Base-by-base conservation (phyloP, 345 rosid species). In the Camelina laxa region DNA sequence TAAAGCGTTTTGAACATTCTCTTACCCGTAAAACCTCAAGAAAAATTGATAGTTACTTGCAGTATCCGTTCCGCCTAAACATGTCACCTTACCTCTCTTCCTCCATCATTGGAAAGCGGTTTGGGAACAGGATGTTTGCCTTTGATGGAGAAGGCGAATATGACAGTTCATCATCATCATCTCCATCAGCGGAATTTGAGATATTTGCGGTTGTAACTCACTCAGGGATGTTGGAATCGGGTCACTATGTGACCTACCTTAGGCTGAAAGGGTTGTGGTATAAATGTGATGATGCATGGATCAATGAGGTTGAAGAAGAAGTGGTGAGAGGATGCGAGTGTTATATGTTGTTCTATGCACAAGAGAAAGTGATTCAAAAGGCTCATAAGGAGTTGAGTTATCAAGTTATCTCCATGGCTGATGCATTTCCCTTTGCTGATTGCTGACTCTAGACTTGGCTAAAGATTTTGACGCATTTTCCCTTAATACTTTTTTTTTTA, bases 221-320 rank as follows among this genome's bases (percentile, higher is more conserved):
- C 75, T 82, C 92, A 0, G 98, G 97, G 62, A 91, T 82, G 83
- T 79, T 93, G 57, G 96, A 90, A 49, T 87, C 96, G 0, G 98
- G 98, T 49, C 98, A 93, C 66, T 91, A 93, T 20, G 88, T 88
- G 76, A 93, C 96, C 2, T 93, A 85, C 47, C 77, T 93, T 69
- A 87, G 91, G 58, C 78, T 89, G 20, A 77, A 85, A 70, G 84
- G 87, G 65, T 80, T 83, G 79, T 93, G 98, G 98, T 93, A 93
- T 80, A 89, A 64, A 85, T 93, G 97, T 65, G 98, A 93, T 31
- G 98, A 93, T 67, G 88, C 97, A 15, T 93, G 98, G 98, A 80
- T 91, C 77, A 87, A 78, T 33, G 94, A 84, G 82, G 98, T 93
- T 33, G 92, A 93, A 73, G 98, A 93, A 73, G 87, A 80, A 42